phyloP scores from a whole-genome alignment of 495 filamentous ascomycete species.

The Podospora pseudoanserina region DNA sequence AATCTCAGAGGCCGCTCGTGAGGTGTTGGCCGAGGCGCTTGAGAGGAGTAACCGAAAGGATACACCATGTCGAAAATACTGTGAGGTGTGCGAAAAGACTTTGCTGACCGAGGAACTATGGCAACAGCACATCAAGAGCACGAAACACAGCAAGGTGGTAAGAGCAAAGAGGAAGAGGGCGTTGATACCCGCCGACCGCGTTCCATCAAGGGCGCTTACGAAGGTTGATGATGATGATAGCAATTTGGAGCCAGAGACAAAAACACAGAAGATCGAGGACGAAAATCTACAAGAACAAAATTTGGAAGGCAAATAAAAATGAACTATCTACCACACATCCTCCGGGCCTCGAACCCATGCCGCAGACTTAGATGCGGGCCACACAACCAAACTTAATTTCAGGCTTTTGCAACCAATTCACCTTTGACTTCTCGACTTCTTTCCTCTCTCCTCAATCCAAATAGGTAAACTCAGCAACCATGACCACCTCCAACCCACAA shows the following conservation, averaged over 20 bases:
- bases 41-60: conserved; percentile 43
- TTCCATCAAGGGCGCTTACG: neutral
- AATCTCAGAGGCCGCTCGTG: conserved; percentile 57
- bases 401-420: too few relatives aligned
- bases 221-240: neutral
- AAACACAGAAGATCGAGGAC: neutral
- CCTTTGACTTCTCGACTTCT: too few relatives aligned
- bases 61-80: conserved; percentile 55
- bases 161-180: conserved; percentile 25
- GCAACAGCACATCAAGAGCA: conserved; percentile 68
- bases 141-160: conserved; percentile 47
- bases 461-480: too few relatives aligned
- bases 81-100: conserved; percentile 69
- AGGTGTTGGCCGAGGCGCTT: conserved; percentile 53
- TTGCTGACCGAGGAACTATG: conserved; percentile 69
- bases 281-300: neutral
- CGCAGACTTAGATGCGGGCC: too few relatives aligned
- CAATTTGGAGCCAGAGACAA: neutral
- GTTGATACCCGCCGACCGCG: conserved; percentile 6
- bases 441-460: too few relatives aligned
- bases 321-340: too few relatives aligned
- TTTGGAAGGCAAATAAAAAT: neutral
- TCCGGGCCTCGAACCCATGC: too few relatives aligned
- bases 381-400: too few relatives aligned
- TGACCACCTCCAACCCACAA: too few relatives aligned